These are phyloP conservation scores for Penicillium sp. DNA, from an alignment of 2,329 filamentous ascomycete genomes.

Conservation along the genomic window DNA sequence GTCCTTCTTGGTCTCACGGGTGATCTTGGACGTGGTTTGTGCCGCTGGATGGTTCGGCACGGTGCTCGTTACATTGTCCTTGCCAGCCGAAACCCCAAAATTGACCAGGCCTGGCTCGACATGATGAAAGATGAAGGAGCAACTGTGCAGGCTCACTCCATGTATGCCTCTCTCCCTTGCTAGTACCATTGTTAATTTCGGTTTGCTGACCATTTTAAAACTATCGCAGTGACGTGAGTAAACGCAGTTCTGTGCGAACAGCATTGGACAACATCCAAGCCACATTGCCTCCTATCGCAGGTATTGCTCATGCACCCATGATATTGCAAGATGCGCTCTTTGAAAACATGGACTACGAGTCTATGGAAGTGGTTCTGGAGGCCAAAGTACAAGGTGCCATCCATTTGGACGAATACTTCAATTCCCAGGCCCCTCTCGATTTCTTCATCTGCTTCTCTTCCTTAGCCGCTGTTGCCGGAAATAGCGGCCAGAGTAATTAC, in stretches of 20 bases:
- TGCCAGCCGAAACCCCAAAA: constrained; percentile 43
- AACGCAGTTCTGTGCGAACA: constrained; percentile 29
- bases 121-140: constrained; percentile 1
- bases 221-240: constrained; percentile 26
- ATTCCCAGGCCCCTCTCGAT: constrained; percentile 23
- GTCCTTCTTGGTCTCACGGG: constrained; percentile 57
- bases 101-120: constrained; percentile 17
- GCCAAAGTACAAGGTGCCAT: constrained; percentile 40
- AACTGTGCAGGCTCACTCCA: constrained; percentile 13
- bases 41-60: constrained; percentile 46
- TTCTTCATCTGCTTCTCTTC: constrained; percentile 39
- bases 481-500: constrained; percentile 38
- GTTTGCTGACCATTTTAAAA: constrained; percentile 2
- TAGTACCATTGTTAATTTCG: too few species aligned
- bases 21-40: constrained; percentile 54
- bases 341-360: constrained; percentile 24
- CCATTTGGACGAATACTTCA: constrained; percentile 20
- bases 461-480: constrained; percentile 20
- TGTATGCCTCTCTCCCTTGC: too few species aligned
- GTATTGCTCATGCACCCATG: constrained; percentile 46
- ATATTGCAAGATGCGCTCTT: constrained; percentile 33
- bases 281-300: constrained; percentile 33
- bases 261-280: constrained; percentile 19
- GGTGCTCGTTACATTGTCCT: constrained; percentile 53
- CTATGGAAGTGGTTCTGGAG: constrained; percentile 19